Evolutionary conservation across 2,329 filamentous ascomycete genomes (phyloP).

Genomic region (Coleophoma eucalyptorum): DNA sequence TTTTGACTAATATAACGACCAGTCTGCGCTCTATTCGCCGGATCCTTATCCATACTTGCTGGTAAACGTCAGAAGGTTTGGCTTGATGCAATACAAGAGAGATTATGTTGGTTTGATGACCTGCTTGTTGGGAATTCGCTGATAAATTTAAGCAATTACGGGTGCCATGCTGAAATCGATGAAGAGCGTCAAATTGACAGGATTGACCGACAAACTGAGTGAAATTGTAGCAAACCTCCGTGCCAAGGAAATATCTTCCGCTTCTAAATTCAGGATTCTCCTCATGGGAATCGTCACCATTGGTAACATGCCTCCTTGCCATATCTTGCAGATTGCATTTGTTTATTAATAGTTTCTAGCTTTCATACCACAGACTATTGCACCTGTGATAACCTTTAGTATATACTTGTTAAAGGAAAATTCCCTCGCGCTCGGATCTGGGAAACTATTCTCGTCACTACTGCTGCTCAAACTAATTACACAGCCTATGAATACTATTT

Average conservation of each 20-base stretch:
- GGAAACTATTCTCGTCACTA: slow-evolving; percentile 14
- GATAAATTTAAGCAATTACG: no score
- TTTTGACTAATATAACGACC: slow-evolving; percentile 8
- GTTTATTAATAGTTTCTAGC: no score
- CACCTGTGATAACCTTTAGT: background rate
- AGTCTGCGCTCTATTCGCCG: background rate
- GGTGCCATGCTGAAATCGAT: slow-evolving; percentile 6
- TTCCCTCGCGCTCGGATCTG: slow-evolving; percentile 10
- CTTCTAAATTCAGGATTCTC: slow-evolving; percentile 31
- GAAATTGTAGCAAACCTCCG: slow-evolving; percentile 1
- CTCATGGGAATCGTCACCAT: background rate
- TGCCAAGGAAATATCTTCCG: slow-evolving; percentile 34
- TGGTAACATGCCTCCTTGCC: background rate
- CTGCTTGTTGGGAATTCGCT: no score
- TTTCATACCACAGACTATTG: background rate
- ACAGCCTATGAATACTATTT: slow-evolving; percentile 8
- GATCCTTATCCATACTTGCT: slow-evolving; percentile 8
- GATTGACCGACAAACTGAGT: slow-evolving; percentile 26
- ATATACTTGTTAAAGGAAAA: slow-evolving; percentile 1
- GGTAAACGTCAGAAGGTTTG: slow-evolving; percentile 15
- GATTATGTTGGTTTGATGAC: no score
- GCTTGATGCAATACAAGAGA: slow-evolving; percentile 7
- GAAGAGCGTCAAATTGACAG: slow-evolving; percentile 19
- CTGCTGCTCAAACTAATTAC: slow-evolving; percentile 15
- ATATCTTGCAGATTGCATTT: background rate